Base-by-base conservation (phyloP, 148 eudicot genomes). In the Fagopyrum tataricum region DNA sequence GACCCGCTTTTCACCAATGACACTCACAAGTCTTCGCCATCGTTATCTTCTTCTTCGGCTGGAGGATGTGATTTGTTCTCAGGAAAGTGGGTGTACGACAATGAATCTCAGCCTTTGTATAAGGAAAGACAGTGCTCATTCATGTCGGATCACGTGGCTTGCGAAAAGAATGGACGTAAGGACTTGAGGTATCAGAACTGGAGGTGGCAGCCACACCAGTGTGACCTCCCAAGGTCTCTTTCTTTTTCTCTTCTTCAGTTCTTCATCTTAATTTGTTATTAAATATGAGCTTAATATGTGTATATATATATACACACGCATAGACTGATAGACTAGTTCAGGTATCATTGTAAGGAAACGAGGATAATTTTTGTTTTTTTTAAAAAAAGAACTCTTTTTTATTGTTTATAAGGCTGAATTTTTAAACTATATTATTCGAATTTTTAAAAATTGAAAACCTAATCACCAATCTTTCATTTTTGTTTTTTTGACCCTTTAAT, bases 181-280 rank as follows among this genome's bases (percentile, higher is more conserved):
- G 93, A 92, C 59, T 84, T 90, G 79, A 76, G 69, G 9, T 92
- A 85, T 82, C 97, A 92, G 53, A 47, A 81, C 41, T 92, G 96
- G 97, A 88, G 96, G 56, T 92, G 97, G 97, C 91, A 92, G 62
- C 97, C 97, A 71, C 76, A 85, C 59, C 83, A 83, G 14, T 92
- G 97, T 75, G 87, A 90, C 76, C 91, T 92, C 67, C 96, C 91
- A 13, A 88, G 98, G 96, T 93, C 20, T 52, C 55, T 49, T 49
- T 49, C 18, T 49, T 13, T 15, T 49, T 14, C 55, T 52, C 17
- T 21, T 52, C 58, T 52, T n/a, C n/a, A 52, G 4, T 21, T 52
- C 58, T 52, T n/a, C n/a, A 52, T 8, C 18, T 52, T 11, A 9
- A 48, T 14, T 52, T 31, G 2, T 31, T 31, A 26, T 31, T 5